A percentile compares a stretch with the other conserved stretches of the same genome.
phyloP scores from a whole-genome alignment of 2,329 filamentous ascomycete genomes.

The Monosporascus ibericus region DNA sequence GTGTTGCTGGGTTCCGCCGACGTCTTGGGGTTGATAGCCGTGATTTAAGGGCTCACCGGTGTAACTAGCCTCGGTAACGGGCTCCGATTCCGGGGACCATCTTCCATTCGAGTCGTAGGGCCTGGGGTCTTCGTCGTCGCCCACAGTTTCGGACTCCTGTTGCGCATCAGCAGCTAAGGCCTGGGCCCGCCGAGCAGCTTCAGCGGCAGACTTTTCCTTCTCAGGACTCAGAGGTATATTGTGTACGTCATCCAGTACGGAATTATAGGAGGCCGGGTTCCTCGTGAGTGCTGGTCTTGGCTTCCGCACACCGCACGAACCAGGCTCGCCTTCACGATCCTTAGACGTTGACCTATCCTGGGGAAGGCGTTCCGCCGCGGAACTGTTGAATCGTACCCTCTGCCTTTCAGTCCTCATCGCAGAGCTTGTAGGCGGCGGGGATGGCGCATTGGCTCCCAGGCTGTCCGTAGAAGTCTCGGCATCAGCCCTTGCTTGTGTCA shows the following conservation, averaged over 20 bases:
- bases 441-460: not conserved
- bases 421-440: not conserved
- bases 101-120: conserved; percentile 20
- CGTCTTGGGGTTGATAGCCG: not conserved
- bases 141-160: conserved; percentile 17
- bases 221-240: conserved; percentile 4
- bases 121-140: conserved; percentile 12
- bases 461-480: not conserved
- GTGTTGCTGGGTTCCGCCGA: not conserved
- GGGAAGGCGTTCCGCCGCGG: not conserved
- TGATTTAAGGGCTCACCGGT: not conserved
- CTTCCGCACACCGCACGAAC: conserved; percentile 10
- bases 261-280: conserved; percentile 27
- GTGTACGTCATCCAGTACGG: conserved; percentile 16
- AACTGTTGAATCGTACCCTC: conserved; percentile 11
- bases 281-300: conserved; percentile 33
- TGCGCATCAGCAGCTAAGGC: conserved; percentile 29
- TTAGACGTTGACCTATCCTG: conserved; percentile 1
- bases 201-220: conserved; percentile 22
- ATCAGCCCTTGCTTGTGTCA: not conserved
- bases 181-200: conserved; percentile 31
- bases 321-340: conserved; percentile 2
- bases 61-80: conserved; percentile 4
- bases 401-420: conserved; percentile 5
- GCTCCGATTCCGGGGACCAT: conserved; percentile 9